Conservation (phyloP, 1,139 yeast species). For the Geotrichum carabidarum region DNA sequence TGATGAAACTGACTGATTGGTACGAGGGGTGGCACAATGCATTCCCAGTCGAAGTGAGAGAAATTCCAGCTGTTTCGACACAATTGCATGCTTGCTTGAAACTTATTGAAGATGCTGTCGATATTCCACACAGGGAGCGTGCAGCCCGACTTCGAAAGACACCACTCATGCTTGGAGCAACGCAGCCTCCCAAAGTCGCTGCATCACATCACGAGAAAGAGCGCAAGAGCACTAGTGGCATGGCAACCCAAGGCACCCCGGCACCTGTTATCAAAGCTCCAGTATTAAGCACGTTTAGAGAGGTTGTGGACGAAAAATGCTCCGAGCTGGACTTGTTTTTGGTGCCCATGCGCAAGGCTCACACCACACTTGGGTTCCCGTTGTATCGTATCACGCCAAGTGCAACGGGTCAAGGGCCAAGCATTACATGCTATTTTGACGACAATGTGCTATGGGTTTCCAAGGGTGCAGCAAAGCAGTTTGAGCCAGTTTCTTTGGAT, state of each 20-base stretch:
- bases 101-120: constrained; percentile 34
- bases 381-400: constrained; percentile 37
- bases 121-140: constrained; percentile 9
- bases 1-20: constrained; percentile 29
- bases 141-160: constrained; percentile 8
- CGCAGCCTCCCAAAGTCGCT: not conserved
- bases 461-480: constrained; percentile 19
- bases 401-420: constrained; percentile 29
- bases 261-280: not conserved
- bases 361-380: constrained; percentile 36
- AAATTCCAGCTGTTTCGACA: constrained; percentile 25
- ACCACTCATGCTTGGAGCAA: not conserved
- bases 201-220: not conserved
- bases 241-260: not conserved
- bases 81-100: constrained; percentile 34
- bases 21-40: constrained; percentile 33
- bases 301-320: constrained; percentile 48
- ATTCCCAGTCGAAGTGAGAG: constrained; percentile 28
- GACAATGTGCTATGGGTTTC: constrained; percentile 47
- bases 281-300: constrained; percentile 33
- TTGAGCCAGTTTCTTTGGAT: constrained; percentile 29
- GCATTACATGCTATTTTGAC: constrained; percentile 40
- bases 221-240: not conserved
- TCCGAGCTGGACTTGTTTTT: constrained; percentile 38
- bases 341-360: constrained; percentile 34